A percentile compares a stretch with the other conserved stretches of the same genome.
phyloP scores from a whole-genome alignment of 129 eudicot genomes.

The Mikania micrantha region DNA sequence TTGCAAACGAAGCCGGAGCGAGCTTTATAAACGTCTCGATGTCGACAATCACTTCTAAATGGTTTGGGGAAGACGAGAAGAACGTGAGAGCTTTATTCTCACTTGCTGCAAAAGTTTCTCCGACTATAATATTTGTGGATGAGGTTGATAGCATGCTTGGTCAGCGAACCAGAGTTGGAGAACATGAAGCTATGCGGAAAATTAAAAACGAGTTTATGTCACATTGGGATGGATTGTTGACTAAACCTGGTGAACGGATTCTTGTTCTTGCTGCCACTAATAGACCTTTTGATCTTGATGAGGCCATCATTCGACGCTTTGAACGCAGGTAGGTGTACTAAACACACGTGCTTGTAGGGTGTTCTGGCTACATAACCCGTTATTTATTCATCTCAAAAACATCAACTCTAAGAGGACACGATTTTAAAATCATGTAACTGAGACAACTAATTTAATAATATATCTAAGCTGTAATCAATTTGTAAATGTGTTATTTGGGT shows the following conservation, averaged over 20 bases:
- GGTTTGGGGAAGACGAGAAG: constrained; percentile 99
- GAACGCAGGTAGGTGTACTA: constrained; percentile 85
- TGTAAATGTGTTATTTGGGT: too few relatives aligned
- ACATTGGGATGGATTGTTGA: constrained; percentile 88
- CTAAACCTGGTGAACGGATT: constrained; percentile 75
- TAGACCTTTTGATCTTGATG: constrained; percentile 95
- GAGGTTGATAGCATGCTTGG: constrained; percentile 99
- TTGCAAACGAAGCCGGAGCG: constrained; percentile 94
- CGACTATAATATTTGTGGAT: constrained; percentile 81
- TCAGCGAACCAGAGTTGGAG: constrained; percentile 90
- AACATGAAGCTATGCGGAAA: constrained; percentile 96
- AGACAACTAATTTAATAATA: too few relatives aligned
- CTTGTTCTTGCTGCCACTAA: constrained; percentile 97
- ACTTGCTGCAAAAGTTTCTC: constrained; percentile 87
- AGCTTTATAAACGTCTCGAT: constrained; percentile 91
- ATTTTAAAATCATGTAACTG: too few relatives aligned
- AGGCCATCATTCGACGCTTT: constrained; percentile 88
- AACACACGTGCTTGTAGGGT: not conserved
- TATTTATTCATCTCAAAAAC: too few relatives aligned
- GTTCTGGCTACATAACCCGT: too few relatives aligned
- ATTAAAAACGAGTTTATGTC: constrained; percentile 94
- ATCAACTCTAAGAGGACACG: too few relatives aligned
- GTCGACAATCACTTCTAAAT: constrained; percentile 95
- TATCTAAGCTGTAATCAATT: too few relatives aligned
- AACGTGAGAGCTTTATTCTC: constrained; percentile 87